Evolutionary conservation across 306 rosid species (phyloP).

Genomic region (Vigna angularis): DNA sequence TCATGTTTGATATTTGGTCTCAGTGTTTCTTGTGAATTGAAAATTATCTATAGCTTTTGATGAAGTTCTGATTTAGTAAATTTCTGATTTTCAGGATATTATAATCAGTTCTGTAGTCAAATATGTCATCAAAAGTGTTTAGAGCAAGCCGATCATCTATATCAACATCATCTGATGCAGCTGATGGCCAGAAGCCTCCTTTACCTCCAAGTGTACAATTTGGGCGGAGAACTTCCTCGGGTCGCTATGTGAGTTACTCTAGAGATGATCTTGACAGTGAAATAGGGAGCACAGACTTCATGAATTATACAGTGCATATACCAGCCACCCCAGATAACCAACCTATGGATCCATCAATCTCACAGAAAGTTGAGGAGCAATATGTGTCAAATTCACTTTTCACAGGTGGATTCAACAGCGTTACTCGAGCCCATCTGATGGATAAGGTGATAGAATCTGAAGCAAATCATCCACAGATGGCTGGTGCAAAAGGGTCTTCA

Average conservation of each 20-base stretch:
- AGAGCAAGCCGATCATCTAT: conserved; percentile 67
- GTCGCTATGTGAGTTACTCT: conserved; percentile 85
- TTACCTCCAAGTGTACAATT: conserved; percentile 75
- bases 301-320: conserved; percentile 81
- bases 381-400: conserved; percentile 85
- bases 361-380: conserved; percentile 94
- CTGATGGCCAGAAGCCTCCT: conserved; percentile 67
- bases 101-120: conserved; percentile 35
- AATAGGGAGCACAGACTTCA: conserved; percentile 72
- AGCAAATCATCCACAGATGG: conserved; percentile 93
- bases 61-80: conserved; percentile 29
- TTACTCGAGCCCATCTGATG: conserved; percentile 89
- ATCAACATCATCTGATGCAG: conserved; percentile 64
- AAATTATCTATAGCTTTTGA: conserved; percentile 21
- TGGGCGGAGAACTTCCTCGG: conserved; percentile 84
- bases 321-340: conserved; percentile 94
- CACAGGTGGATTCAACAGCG: conserved; percentile 88
- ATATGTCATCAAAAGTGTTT: conserved; percentile 72
- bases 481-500: conserved; percentile 88
- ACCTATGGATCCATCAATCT: conserved; percentile 86
- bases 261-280: conserved; percentile 96
- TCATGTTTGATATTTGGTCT: conserved; percentile 28
- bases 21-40: conserved; percentile 3
- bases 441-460: conserved; percentile 92
- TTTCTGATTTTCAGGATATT: conserved; percentile 49